A percentile compares a stretch with the other conserved stretches of the same genome.
Conservation (phyloP, 495 filamentous ascomycete genomes). For the Penicillium cosmopolitanum region DNA sequence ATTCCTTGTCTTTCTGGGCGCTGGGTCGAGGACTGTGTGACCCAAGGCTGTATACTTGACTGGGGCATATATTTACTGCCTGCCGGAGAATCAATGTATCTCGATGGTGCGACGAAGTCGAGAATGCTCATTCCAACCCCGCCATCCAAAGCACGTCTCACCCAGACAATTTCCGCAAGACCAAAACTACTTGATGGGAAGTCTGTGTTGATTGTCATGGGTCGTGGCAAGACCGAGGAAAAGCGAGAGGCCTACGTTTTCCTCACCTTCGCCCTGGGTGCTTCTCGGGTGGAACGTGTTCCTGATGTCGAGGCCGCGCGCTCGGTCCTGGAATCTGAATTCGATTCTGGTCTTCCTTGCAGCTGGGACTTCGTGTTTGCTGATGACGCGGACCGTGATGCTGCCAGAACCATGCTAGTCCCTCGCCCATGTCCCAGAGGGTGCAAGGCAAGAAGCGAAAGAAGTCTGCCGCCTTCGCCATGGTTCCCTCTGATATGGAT, state of each 20-base stretch:
- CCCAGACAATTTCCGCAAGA: conserved; percentile 57
- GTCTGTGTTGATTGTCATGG: conserved; percentile 75
- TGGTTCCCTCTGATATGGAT: conserved; percentile 44
- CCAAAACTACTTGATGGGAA: conserved; percentile 65
- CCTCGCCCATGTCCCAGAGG: conserved; percentile 16
- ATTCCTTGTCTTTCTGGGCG: conserved; percentile 79
- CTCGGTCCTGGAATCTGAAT: conserved; percentile 55
- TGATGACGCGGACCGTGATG: conserved; percentile 60
- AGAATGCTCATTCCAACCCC: conserved; percentile 64
- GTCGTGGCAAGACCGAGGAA: conserved; percentile 66
- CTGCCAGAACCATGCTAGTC: conserved; percentile 47
- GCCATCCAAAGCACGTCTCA: conserved; percentile 58
- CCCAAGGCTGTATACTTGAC: conserved; percentile 60
- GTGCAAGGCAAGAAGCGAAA: conserved; percentile 50
- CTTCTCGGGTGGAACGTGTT: conserved; percentile 64
- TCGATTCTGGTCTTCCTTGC: conserved; percentile 32
- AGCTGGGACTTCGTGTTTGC: conserved; percentile 83
- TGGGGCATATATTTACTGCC: conserved; percentile 85
- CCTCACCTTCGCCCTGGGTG: conserved; percentile 77
- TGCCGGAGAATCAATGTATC: conserved; percentile 76
- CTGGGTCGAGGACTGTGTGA: conserved; percentile 79
- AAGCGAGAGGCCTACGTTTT: conserved; percentile 68
- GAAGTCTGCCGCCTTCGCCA: conserved; percentile 50
- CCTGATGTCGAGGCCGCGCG: conserved; percentile 63
- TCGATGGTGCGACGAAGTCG: conserved; percentile 78